Conservation (phyloP, 1,284 basidiomycete species). For the Boletellus dicymbophilus region DNA sequence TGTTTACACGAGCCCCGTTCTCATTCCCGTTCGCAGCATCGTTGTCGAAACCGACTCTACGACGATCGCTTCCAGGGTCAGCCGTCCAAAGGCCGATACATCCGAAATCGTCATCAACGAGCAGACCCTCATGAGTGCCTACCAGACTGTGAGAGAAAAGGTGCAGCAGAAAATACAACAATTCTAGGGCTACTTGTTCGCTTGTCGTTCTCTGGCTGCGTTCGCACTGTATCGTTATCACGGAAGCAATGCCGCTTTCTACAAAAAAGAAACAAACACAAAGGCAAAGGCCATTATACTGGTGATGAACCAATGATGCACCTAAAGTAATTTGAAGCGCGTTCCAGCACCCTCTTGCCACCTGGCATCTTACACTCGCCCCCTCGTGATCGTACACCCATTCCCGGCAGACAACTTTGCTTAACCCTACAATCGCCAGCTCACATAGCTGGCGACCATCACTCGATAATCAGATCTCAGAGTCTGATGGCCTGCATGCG, state of each 20-base stretch:
- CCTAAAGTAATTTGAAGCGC: slow-evolving; percentile 10
- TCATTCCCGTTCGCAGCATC: slow-evolving; percentile 58
- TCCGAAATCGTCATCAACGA: slow-evolving; percentile 99
- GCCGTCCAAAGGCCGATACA: slow-evolving; percentile 89
- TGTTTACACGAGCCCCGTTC: neutral
- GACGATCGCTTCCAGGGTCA: slow-evolving; percentile 94
- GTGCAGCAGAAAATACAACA: slow-evolving; percentile 66
- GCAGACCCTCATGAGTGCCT: slow-evolving; percentile 91
- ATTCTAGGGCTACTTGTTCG: slow-evolving; percentile 29
- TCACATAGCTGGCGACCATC: neutral
- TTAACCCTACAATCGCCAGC: slow-evolving; percentile 18
- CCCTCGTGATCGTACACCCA: slow-evolving; percentile 9
- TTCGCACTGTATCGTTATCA: neutral
- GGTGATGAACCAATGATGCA: slow-evolving; percentile 3
- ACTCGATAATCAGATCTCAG: neutral
- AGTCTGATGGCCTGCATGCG: neutral
- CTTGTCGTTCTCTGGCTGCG: neutral
- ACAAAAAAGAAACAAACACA: too few species aligned
- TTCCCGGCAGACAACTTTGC: neutral
- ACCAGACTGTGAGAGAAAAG: slow-evolving; percentile 87
- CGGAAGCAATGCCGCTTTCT: too few species aligned
- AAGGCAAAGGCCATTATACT: neutral
- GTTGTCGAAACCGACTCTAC: slow-evolving; percentile 97
- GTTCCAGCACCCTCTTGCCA: neutral
- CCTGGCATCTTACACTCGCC: slow-evolving; percentile 8